phyloP scores from a whole-genome alignment of 2,329 filamentous ascomycete species.

The Canariomyces notabilis region DNA sequence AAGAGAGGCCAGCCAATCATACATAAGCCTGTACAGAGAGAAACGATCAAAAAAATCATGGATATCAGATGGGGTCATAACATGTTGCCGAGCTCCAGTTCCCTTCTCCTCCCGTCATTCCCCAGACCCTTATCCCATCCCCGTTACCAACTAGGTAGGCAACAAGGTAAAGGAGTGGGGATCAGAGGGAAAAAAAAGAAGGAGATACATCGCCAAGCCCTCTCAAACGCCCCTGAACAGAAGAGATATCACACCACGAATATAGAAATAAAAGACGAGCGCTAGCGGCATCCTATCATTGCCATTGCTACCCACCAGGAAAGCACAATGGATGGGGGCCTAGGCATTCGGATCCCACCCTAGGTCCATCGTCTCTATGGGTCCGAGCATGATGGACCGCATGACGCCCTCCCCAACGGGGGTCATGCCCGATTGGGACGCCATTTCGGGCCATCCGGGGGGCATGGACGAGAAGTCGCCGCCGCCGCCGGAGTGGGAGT shows the following conservation, averaged over 20 bases:
- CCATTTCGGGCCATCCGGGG: constrained; percentile 40
- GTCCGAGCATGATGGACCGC: constrained; percentile 51
- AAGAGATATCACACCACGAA: neutral
- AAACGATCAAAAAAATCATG: neutral
- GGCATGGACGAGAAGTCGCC: constrained; percentile 39
- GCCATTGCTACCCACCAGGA: neutral
- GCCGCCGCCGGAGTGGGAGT: neutral
- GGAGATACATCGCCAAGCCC: no score
- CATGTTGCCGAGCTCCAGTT: neutral
- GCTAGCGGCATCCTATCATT: constrained; percentile 5
- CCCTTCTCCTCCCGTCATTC: no score
- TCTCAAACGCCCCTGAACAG: neutral
- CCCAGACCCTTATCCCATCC: no score
- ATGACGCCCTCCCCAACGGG: constrained; percentile 54
- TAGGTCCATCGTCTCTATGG: constrained; percentile 56
- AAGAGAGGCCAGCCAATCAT: neutral
- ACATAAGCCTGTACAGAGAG: neutral
- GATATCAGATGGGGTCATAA: neutral
- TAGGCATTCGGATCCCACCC: constrained; percentile 38
- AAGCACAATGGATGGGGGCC: neutral
- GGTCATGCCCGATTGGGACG: constrained; percentile 44
- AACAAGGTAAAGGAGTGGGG: neutral
- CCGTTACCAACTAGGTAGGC: neutral
- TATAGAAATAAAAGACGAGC: neutral
- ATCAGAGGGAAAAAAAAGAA: no score